These are phyloP conservation scores for Aquilaria sinensis DNA, from an alignment of 345 rosid species.

Conservation along the genomic window DNA sequence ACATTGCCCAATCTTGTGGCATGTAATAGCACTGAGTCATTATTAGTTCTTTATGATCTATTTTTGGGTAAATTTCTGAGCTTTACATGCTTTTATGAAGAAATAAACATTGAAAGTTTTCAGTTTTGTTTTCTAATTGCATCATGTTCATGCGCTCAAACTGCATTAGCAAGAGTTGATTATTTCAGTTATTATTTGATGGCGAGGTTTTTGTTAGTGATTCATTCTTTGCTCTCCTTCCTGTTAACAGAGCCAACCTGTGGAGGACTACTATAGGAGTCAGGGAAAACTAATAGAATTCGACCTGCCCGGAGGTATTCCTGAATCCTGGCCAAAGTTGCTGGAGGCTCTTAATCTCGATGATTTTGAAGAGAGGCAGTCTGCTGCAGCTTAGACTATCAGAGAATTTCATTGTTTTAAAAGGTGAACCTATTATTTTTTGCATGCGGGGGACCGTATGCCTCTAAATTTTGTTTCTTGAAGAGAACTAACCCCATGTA, in stretches of 20 bases:
- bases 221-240: neutral
- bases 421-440: constrained; percentile 36
- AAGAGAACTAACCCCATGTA: constrained; percentile 11
- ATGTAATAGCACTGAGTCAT: too few relatives aligned
- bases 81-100: too few relatives aligned
- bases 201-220: neutral
- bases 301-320: constrained; percentile 89
- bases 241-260: constrained; percentile 75
- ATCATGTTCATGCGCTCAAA: too few relatives aligned
- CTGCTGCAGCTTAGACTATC: constrained; percentile 54
- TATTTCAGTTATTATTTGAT: too few relatives aligned
- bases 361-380: constrained; percentile 61
- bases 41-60: too few relatives aligned
- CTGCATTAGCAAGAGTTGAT: too few relatives aligned
- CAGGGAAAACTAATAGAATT: constrained; percentile 78
- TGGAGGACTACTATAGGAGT: constrained; percentile 72
- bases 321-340: constrained; percentile 95
- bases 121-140: too few relatives aligned
- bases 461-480: constrained; percentile 43
- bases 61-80: too few relatives aligned
- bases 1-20: constrained; percentile 1
- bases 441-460: constrained; percentile 46
- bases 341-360: constrained; percentile 82
- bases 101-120: too few relatives aligned
- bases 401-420: constrained; percentile 19